Percentiles rank a stretch among this genome's conserved stretches.
These are phyloP conservation scores for Sordaria brevicollis DNA, from an alignment of 495 filamentous ascomycete species.

Conservation along the genomic window DNA sequence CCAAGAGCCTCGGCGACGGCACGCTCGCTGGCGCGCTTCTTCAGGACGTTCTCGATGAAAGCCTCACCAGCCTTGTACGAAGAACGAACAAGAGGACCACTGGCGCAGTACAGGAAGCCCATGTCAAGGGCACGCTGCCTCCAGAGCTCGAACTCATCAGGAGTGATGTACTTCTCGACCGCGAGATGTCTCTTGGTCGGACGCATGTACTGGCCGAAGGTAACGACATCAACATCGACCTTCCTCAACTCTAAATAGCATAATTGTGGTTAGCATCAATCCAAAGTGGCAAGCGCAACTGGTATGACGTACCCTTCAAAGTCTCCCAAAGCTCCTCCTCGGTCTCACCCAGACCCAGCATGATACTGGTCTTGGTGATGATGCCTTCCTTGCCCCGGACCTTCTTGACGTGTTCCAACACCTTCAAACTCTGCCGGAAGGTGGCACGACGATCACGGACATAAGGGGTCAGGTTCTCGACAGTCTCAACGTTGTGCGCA, in stretches of 20 bases:
- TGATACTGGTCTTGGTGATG: conserved; percentile 95
- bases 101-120: conserved; percentile 95
- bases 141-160: conserved; percentile 85
- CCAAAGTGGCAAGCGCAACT: background rate
- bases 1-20: conserved; percentile 10
- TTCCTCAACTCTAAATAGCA: conserved; percentile 53
- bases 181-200: conserved; percentile 96
- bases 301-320: conserved; percentile 45
- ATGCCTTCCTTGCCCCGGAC: conserved; percentile 50
- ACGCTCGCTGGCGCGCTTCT: conserved; percentile 59
- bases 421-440: conserved; percentile 74
- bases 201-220: conserved; percentile 98
- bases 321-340: conserved; percentile 81
- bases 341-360: conserved; percentile 90
- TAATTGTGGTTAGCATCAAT: background rate
- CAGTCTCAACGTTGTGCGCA: conserved; percentile 95
- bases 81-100: conserved; percentile 82
- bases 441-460: conserved; percentile 85
- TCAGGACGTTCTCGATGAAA: conserved; percentile 96
- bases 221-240: conserved; percentile 82
- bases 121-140: conserved; percentile 79
- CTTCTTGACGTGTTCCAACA: conserved; percentile 73
- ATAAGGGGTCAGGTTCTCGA: conserved; percentile 77
- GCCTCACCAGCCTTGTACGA: conserved; percentile 97
- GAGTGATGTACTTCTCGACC: conserved; percentile 87